phyloP scores from a whole-genome alignment of 192 early-diverging fungal species.

The Radiomyces spectabilis region DNA sequence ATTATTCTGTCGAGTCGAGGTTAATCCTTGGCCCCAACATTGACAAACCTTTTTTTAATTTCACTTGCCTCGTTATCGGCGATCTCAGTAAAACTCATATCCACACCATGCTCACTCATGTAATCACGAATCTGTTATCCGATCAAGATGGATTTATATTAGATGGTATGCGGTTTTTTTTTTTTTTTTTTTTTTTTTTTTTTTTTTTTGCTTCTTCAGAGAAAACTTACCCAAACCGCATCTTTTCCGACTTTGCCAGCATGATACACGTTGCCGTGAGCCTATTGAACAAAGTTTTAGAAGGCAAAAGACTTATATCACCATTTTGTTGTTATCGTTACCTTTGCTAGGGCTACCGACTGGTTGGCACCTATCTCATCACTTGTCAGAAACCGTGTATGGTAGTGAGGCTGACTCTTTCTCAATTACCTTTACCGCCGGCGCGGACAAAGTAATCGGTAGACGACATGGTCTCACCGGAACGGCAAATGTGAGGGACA shows the following conservation, averaged over 20 bases:
- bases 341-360: conserved; percentile 74
- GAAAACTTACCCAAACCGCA: conserved; percentile 51
- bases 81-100: conserved; percentile 50
- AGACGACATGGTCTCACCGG: conserved; percentile 43
- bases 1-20: conserved; percentile 56
- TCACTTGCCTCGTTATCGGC: conserved; percentile 39
- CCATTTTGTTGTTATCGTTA: conserved; percentile 5
- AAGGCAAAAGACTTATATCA: not conserved
- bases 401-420: no score
- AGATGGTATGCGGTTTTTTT: no score
- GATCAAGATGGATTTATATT: no score
- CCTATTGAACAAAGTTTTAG: conserved; percentile 20
- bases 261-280: conserved; percentile 60
- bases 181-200: not conserved
- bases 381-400: not conserved
- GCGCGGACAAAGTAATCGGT: conserved; percentile 42
- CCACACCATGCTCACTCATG: conserved; percentile 56
- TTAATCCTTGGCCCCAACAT: no score
- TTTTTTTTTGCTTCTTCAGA: not conserved
- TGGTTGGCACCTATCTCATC: conserved; percentile 74
- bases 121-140: conserved; percentile 52
- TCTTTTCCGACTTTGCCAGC: conserved; percentile 81
- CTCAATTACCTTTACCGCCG: conserved; percentile 58
- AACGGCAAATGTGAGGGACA: conserved; percentile 63
- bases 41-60: conserved; percentile 1